Evolutionary conservation across 768 basidiomycete species (phyloP).

Genomic region (Suillus ampliporus): DNA sequence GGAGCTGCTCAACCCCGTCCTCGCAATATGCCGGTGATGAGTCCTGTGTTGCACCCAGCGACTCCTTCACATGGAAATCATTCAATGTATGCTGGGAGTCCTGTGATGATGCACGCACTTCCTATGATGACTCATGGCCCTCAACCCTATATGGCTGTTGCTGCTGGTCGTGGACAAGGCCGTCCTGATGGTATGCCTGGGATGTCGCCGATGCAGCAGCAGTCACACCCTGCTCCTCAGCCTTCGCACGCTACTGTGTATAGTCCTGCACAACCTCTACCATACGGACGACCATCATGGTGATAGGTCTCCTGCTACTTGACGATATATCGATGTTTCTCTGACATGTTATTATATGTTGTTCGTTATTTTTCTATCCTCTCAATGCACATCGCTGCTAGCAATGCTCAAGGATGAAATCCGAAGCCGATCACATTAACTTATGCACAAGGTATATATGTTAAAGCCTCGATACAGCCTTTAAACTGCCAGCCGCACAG

Average conservation of each 20-base stretch:
- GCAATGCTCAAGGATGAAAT: neutral
- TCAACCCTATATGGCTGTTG: conserved; percentile 50
- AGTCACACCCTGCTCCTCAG: conserved; percentile 35
- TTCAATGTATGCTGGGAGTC: conserved; percentile 70
- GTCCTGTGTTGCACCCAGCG: conserved; percentile 74
- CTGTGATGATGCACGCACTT: conserved; percentile 65
- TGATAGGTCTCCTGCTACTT: conserved; percentile 22
- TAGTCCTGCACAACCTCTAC: conserved; percentile 25
- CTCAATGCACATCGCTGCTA: conserved; percentile 9
- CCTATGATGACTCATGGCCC: conserved; percentile 43
- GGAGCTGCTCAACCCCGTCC: conserved; percentile 45
- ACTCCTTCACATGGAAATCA: conserved; percentile 41
- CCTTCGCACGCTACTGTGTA: conserved; percentile 35
- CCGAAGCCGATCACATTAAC: neutral
- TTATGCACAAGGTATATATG: conserved; percentile 6
- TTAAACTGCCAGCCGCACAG: conserved; percentile 66
- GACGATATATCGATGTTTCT: conserved; percentile 41
- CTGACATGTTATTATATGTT: conserved; percentile 21
- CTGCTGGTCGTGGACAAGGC: conserved; percentile 55
- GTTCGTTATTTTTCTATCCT: conserved; percentile 7
- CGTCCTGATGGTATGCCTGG: conserved; percentile 52
- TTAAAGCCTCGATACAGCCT: conserved; percentile 7
- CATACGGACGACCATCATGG: conserved; percentile 38
- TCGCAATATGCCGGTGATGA: conserved; percentile 65
- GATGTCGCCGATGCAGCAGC: conserved; percentile 47